These are phyloP conservation scores for Termitomyces sp. DNA, from an alignment of 768 basidiomycete genomes.

Conservation along the genomic window DNA sequence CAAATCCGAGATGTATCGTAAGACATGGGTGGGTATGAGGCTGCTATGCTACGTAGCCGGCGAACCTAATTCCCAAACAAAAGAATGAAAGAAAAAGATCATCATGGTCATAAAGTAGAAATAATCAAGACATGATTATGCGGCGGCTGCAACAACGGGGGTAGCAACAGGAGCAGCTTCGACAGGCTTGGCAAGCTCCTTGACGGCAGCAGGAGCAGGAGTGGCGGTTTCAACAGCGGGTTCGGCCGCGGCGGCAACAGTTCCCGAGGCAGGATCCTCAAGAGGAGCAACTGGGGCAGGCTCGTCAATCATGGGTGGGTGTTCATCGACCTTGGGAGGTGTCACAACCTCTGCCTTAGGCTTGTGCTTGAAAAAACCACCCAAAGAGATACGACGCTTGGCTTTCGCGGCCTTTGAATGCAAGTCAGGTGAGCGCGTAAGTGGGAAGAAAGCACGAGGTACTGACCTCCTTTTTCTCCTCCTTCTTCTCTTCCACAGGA, in stretches of 20 bases:
- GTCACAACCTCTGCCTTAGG: slow-evolving; percentile 57
- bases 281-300: slow-evolving; percentile 78
- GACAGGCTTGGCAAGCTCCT: slow-evolving; percentile 28
- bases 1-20: slow-evolving; percentile 58
- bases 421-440: not conserved
- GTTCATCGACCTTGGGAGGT: slow-evolving; percentile 82
- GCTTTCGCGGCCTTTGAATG: slow-evolving; percentile 52
- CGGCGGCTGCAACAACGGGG: slow-evolving; percentile 73
- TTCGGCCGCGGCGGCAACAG: slow-evolving; percentile 26
- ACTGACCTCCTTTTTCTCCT: slow-evolving; percentile 39
- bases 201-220: slow-evolving; percentile 11
- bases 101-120: slow-evolving; percentile 36
- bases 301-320: slow-evolving; percentile 86
- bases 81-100: slow-evolving; percentile 25
- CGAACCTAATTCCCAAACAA: slow-evolving; percentile 21
- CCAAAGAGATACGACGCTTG: slow-evolving; percentile 79
- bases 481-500: slow-evolving; percentile 33
- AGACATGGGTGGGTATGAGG: slow-evolving; percentile 20
- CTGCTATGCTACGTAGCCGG: not conserved
- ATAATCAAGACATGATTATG: slow-evolving; percentile 42
- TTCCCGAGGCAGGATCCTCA: slow-evolving; percentile 65
- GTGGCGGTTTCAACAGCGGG: slow-evolving; percentile 26
- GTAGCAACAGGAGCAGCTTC: slow-evolving; percentile 48
- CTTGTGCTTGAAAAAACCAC: slow-evolving; percentile 78
- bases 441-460: not conserved